Percentiles rank a stretch among this genome's conserved stretches.
Evolutionary conservation across 257 asterid genomes (phyloP).

Genomic region (Orobanche coerulescens): DNA sequence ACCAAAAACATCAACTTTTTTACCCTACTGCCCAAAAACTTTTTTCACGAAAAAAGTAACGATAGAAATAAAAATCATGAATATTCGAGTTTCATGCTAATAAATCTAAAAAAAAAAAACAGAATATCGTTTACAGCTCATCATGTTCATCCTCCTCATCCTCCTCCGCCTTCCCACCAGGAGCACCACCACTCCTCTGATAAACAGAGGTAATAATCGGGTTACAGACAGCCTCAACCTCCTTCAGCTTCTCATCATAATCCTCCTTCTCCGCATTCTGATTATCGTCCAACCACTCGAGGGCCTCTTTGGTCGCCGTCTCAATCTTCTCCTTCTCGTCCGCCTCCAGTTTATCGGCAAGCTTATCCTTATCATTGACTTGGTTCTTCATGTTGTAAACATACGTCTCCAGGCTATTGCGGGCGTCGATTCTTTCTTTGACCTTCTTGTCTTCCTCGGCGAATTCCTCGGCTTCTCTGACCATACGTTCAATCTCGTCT

Average conservation of each 20-base stretch:
- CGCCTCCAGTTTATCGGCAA: constrained; percentile 56
- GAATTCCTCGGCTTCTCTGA: constrained; percentile 75
- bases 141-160: constrained; percentile 60
- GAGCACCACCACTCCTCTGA: constrained; percentile 68
- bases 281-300: constrained; percentile 78
- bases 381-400: constrained; percentile 80
- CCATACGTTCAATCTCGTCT: constrained; percentile 87
- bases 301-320: constrained; percentile 63
- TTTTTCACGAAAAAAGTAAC: no score
- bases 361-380: constrained; percentile 74
- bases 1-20: no score
- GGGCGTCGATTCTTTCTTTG: constrained; percentile 68
- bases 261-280: constrained; percentile 78
- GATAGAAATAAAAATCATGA: not conserved
- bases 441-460: constrained; percentile 89
- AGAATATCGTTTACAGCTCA: constrained; percentile 39
- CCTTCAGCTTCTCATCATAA: constrained; percentile 68
- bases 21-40: constrained; percentile 18
- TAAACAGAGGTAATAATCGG: constrained; percentile 67
- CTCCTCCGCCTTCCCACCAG: constrained; percentile 32
- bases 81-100: not conserved
- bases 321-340: constrained; percentile 78
- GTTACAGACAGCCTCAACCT: constrained; percentile 70
- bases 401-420: constrained; percentile 67
- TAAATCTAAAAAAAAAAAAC: not conserved